These are phyloP conservation scores for Rhizopus stolonifer DNA, from an alignment of 371 early-diverging fungal species.

Conservation along the genomic window DNA sequence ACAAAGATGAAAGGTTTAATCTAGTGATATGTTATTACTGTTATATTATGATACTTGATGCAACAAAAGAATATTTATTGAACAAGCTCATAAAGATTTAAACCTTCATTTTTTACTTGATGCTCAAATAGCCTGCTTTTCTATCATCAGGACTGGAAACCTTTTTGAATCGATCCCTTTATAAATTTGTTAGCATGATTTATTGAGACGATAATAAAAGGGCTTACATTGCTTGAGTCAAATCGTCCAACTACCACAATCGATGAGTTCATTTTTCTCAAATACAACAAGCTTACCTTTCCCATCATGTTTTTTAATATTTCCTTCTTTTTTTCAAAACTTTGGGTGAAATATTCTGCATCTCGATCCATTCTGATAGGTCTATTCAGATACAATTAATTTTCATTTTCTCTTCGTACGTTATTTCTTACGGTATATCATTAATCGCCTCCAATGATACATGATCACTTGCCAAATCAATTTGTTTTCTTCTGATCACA, in stretches of 20 bases:
- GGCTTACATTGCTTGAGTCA: conserved; percentile 23
- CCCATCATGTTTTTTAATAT: conserved; percentile 23
- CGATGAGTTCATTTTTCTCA: neutral
- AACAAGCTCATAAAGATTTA: too few relatives aligned
- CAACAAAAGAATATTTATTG: too few relatives aligned
- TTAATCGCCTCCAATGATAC: conserved; percentile 16
- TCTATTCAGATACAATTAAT: neutral
- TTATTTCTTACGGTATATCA: conserved; percentile 21
- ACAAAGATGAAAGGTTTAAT: too few relatives aligned
- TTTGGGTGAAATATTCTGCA: conserved; percentile 3
- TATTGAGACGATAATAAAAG: too few relatives aligned
- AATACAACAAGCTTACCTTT: conserved; percentile 13
- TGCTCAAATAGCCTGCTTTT: too few relatives aligned
- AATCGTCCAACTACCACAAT: conserved; percentile 18
- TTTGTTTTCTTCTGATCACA: conserved; percentile 24
- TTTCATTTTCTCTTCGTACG: neutral
- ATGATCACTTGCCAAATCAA: conserved; percentile 24
- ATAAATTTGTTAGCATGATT: neutral
- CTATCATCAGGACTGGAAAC: conserved; percentile 9
- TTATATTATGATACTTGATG: too few relatives aligned
- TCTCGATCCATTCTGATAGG: neutral
- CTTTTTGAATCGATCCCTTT: conserved; percentile 17
- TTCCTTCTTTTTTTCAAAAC: conserved; percentile 20
- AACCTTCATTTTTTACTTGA: too few relatives aligned
- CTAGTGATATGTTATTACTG: too few relatives aligned